These are phyloP conservation scores for Lentinus brumalis DNA, from an alignment of 768 basidiomycete genomes.

Conservation along the genomic window DNA sequence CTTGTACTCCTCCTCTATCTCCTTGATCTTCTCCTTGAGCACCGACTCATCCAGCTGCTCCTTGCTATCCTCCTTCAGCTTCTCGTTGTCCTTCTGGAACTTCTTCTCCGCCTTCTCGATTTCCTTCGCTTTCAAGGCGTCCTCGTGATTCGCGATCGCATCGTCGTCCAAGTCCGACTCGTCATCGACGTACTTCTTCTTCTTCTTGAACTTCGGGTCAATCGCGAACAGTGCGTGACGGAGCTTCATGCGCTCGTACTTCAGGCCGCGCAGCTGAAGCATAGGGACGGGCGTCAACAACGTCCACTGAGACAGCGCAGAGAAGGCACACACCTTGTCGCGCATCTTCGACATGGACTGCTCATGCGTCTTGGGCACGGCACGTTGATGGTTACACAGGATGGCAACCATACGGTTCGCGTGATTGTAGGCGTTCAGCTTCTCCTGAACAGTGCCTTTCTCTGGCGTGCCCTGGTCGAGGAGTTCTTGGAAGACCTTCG, in stretches of 20 bases:
- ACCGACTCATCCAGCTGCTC: constrained; percentile 57
- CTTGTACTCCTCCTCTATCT: constrained; percentile 77
- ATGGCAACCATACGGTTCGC: constrained; percentile 98
- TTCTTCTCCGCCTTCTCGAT: constrained; percentile 92
- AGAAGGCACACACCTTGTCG: constrained; percentile 66
- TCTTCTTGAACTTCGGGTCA: constrained; percentile 82
- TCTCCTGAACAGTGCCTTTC: constrained; percentile 85
- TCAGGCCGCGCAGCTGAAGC: constrained; percentile 76
- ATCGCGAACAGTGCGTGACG: constrained; percentile 82
- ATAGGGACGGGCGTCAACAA: not conserved
- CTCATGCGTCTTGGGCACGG: constrained; percentile 89
- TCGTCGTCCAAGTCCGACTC: constrained; percentile 97
- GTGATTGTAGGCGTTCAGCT: constrained; percentile 94
- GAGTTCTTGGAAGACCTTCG: constrained; percentile 91
- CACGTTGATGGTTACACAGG: constrained; percentile 98
- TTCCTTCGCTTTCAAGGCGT: constrained; percentile 73
- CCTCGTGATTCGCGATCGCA: constrained; percentile 81
- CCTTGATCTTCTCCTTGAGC: constrained; percentile 67
- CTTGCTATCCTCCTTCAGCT: constrained; percentile 72
- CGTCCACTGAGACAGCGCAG: not conserved
- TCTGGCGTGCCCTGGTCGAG: constrained; percentile 73
- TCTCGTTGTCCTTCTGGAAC: constrained; percentile 92
- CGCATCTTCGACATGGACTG: constrained; percentile 94
- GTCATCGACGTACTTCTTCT: constrained; percentile 71
- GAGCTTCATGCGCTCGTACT: constrained; percentile 97